Conservation (phyloP, 768 basidiomycete species). For the Trametes coccinea region DNA sequence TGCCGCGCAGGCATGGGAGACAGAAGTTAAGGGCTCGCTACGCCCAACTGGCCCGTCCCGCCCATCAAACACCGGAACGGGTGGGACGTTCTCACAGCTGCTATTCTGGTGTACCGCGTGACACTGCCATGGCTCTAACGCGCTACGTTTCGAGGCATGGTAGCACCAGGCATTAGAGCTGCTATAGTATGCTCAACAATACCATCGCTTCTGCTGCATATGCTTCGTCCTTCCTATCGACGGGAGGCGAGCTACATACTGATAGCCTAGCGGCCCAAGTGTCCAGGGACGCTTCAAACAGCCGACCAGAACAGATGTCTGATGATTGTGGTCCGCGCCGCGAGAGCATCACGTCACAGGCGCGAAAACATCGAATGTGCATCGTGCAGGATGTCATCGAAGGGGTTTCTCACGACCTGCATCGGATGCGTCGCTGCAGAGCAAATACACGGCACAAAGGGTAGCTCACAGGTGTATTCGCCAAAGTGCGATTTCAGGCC, state of each 20-base stretch:
- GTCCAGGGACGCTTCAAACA: background rate
- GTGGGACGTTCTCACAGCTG: conserved; percentile 8
- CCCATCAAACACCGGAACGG: conserved; percentile 18
- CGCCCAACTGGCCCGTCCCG: background rate
- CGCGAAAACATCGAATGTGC: background rate
- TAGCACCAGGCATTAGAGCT: background rate
- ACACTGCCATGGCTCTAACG: background rate
- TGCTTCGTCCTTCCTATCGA: too few species aligned
- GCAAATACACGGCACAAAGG: too few species aligned
- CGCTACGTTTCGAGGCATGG: background rate
- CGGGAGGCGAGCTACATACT: too few species aligned
- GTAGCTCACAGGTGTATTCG: too few species aligned
- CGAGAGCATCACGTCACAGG: background rate
- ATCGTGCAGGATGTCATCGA: background rate
- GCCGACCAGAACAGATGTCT: background rate
- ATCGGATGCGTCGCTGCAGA: background rate
- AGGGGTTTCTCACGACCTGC: background rate
- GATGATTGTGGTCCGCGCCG: background rate
- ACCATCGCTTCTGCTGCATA: too few species aligned
- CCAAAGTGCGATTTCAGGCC: too few species aligned
- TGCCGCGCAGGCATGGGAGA: conserved; percentile 16
- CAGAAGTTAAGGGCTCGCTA: conserved; percentile 4
- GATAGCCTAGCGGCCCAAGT: background rate
- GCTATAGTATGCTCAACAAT: too few species aligned
- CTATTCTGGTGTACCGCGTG: conserved; percentile 5